Percentiles rank a stretch among this genome's conserved stretches.
These are phyloP conservation scores for Pythium utonaiense DNA, from an alignment of 352 stramenopile species.

Conservation along the genomic window DNA sequence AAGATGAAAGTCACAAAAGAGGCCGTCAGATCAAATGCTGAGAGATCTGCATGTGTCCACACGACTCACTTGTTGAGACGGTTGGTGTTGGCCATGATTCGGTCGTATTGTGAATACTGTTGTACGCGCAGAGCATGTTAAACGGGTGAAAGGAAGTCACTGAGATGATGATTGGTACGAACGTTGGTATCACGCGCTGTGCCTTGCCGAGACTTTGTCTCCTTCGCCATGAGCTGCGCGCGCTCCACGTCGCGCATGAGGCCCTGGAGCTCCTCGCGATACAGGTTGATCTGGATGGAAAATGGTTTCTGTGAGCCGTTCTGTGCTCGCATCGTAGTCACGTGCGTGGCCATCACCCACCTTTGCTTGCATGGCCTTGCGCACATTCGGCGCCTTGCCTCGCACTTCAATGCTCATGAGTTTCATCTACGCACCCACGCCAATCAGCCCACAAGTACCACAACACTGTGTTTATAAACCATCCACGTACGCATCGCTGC, in stretches of 20 bases:
- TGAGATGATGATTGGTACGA: not conserved
- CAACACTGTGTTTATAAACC: not conserved
- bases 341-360: slow-evolving; percentile 11
- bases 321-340: not conserved
- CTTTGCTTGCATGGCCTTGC: slow-evolving; percentile 77
- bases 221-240: slow-evolving; percentile 60
- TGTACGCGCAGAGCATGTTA: not conserved
- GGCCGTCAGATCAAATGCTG: no score
- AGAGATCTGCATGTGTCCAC: not conserved
- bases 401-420: slow-evolving; percentile 78
- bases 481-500: slow-evolving; percentile 55
- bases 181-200: slow-evolving; percentile 31
- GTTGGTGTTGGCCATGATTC: slow-evolving; percentile 61
- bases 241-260: slow-evolving; percentile 67
- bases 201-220: slow-evolving; percentile 31
- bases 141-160: no score
- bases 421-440: slow-evolving; percentile 46
- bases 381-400: slow-evolving; percentile 46
- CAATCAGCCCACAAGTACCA: not conserved
- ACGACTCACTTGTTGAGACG: slow-evolving; percentile 44
- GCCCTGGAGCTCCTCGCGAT: slow-evolving; percentile 56
- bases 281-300: slow-evolving; percentile 17
- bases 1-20: not conserved
- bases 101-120: slow-evolving; percentile 65
- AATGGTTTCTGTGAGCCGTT: not conserved